Percentiles rank a stretch among this genome's conserved stretches.
Evolutionary conservation across 495 filamentous ascomycete species (phyloP).

Genomic region (Massariosphaeria phaeospora): DNA sequence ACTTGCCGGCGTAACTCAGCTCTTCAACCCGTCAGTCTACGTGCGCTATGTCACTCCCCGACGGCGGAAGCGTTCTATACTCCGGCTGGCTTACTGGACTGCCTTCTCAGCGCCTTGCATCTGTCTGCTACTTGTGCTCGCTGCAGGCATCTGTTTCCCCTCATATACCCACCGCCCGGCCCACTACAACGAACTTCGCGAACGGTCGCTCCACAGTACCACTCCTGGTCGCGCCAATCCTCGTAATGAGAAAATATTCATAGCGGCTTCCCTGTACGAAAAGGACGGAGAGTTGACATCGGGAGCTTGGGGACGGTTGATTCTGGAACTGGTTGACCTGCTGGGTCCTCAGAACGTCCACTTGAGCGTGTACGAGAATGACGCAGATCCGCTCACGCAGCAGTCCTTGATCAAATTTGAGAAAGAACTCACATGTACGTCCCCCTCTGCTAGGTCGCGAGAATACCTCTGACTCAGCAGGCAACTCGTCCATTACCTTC

Average conservation of each 20-base stretch:
- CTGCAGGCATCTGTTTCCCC: slow-evolving; percentile 17
- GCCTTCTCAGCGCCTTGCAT: slow-evolving; percentile 19
- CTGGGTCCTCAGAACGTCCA: slow-evolving; percentile 54
- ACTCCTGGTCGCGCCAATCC: slow-evolving; percentile 56
- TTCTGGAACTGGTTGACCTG: slow-evolving; percentile 59
- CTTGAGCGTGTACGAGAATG: slow-evolving; percentile 66
- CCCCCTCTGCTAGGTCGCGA: slow-evolving; percentile 8
- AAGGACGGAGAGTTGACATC: slow-evolving; percentile 51
- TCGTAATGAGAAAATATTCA: slow-evolving; percentile 64
- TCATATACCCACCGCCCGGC: slow-evolving; percentile 24
- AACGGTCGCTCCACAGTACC: not conserved
- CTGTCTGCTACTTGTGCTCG: slow-evolving; percentile 13
- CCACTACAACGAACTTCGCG: slow-evolving; percentile 24
- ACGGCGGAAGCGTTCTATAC: slow-evolving; percentile 15
- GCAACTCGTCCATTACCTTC: slow-evolving; percentile 49
- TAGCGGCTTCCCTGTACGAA: slow-evolving; percentile 71
- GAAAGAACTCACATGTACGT: slow-evolving; percentile 43
- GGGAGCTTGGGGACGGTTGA: slow-evolving; percentile 61
- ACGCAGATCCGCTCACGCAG: slow-evolving; percentile 49
- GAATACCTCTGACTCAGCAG: slow-evolving; percentile 31
- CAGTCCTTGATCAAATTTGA: slow-evolving; percentile 44
- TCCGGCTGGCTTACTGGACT: slow-evolving; percentile 16
- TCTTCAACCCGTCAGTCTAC: slow-evolving; percentile 13
- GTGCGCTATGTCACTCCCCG: slow-evolving; percentile 18
- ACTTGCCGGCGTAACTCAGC: slow-evolving; percentile 1